Evolutionary conservation across 2,329 filamentous ascomycete genomes (phyloP).

Genomic region (Trichophyton mentagrophytes): DNA sequence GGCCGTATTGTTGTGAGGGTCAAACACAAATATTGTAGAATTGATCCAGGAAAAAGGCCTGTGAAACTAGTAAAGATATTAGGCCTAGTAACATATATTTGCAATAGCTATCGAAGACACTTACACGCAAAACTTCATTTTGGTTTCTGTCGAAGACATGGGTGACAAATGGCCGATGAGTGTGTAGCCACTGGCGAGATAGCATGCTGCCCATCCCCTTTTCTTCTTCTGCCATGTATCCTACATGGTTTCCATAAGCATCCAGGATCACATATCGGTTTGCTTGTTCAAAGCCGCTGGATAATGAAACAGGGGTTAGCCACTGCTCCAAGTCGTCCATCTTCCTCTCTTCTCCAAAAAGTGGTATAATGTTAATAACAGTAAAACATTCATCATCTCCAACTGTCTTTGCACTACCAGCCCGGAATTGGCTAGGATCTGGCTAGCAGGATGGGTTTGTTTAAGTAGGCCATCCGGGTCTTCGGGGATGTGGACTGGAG

Average conservation of each 20-base stretch:
- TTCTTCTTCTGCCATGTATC: conserved; percentile 52
- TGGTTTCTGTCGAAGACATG: conserved; percentile 51
- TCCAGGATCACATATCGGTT: conserved; percentile 55
- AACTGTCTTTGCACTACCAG: conserved; percentile 51
- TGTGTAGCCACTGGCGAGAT: conserved; percentile 47
- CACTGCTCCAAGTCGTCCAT: neutral
- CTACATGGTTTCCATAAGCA: conserved; percentile 49
- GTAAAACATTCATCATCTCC: conserved; percentile 53
- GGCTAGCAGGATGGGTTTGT: conserved; percentile 44
- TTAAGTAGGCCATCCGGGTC: conserved; percentile 48
- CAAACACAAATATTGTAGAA: conserved; percentile 45
- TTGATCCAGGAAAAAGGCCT: conserved; percentile 53
- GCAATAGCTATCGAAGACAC: conserved; percentile 1
- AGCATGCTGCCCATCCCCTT: conserved; percentile 45
- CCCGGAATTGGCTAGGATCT: conserved; percentile 47
- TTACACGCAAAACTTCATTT: conserved; percentile 45
- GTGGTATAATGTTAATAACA: conserved; percentile 25
- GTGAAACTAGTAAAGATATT: conserved; percentile 36
- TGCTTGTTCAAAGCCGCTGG: conserved; percentile 51
- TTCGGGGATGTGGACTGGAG: conserved; percentile 49
- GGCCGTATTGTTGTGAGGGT: conserved; percentile 32
- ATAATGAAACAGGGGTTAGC: conserved; percentile 1
- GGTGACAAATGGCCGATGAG: conserved; percentile 51
- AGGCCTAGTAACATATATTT: neutral
- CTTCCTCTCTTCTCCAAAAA: neutral